A percentile compares a stretch with the other conserved stretches of the same genome.
These are phyloP conservation scores for Sabuloglossum arenarium DNA, from an alignment of 495 filamentous ascomycete species.

Conservation along the genomic window DNA sequence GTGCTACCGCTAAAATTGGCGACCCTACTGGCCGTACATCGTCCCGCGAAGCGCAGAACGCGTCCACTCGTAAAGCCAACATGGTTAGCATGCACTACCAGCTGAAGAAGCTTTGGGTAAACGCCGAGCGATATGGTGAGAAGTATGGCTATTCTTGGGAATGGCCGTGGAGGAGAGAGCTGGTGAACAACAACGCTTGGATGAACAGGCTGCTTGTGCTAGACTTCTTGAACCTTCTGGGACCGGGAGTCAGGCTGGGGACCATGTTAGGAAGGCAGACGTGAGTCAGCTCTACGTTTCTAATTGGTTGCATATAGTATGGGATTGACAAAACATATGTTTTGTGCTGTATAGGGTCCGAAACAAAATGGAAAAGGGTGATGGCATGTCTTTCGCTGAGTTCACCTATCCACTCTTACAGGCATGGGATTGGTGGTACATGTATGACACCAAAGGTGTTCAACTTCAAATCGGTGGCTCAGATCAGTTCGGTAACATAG, in stretches of 20 bases:
- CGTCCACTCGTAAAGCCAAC: constrained; percentile 38
- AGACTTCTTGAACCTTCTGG: constrained; percentile 52
- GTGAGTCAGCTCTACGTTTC: constrained; percentile 28
- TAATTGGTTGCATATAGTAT: neutral
- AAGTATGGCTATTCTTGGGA: constrained; percentile 38
- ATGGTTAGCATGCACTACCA: constrained; percentile 63
- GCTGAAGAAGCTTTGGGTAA: constrained; percentile 52
- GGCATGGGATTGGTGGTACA: constrained; percentile 88
- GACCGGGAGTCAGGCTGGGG: constrained; percentile 49
- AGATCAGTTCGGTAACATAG: constrained; percentile 93
- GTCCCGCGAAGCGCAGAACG: constrained; percentile 36
- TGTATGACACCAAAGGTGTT: constrained; percentile 40
- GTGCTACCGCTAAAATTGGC: constrained; percentile 67
- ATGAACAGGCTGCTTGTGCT: constrained; percentile 44
- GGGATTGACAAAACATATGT: neutral
- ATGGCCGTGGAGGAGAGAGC: constrained; percentile 37
- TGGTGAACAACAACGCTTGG: constrained; percentile 70
- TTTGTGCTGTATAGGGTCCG: constrained; percentile 40
- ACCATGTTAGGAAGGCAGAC: constrained; percentile 80
- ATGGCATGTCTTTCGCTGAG: constrained; percentile 86
- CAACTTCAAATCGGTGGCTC: constrained; percentile 83
- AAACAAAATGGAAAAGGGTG: constrained; percentile 51
- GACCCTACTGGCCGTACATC: constrained; percentile 65
- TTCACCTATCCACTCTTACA: constrained; percentile 88
- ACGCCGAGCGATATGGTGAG: constrained; percentile 39